Conservation (phyloP, 2,329 filamentous ascomycete species). For the Colletotrichum limetticola region DNA sequence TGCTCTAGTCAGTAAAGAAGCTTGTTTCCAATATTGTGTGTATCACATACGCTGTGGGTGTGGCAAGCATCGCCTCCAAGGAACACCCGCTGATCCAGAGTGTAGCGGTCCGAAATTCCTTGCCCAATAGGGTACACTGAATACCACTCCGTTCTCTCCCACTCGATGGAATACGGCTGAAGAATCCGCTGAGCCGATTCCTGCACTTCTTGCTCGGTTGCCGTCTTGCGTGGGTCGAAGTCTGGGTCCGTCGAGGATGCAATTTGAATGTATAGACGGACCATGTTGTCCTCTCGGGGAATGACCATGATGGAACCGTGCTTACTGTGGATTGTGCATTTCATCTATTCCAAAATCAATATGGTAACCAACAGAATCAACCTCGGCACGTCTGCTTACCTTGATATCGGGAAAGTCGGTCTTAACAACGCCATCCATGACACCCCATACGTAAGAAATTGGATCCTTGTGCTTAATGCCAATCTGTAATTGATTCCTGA, state of each 20-base stretch:
- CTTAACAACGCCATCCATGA: constrained; percentile 78
- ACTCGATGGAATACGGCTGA: constrained; percentile 73
- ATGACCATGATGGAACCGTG: constrained; percentile 85
- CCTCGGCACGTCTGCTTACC: constrained; percentile 48
- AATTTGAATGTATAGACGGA: constrained; percentile 76
- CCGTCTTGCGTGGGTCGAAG: constrained; percentile 70
- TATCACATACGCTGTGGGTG: constrained; percentile 72
- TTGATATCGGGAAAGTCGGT: constrained; percentile 84
- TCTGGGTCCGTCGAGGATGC: constrained; percentile 70
- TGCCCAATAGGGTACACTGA: constrained; percentile 83
- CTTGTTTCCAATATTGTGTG: background rate
- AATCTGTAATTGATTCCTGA: constrained; percentile 74
- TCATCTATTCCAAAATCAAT: constrained; percentile 59
- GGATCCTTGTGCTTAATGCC: constrained; percentile 77
- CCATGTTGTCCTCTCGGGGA: constrained; percentile 71
- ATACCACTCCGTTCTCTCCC: constrained; percentile 78
- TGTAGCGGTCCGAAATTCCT: constrained; percentile 75
- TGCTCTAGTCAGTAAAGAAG: background rate
- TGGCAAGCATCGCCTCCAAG: constrained; percentile 83
- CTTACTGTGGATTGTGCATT: constrained; percentile 80
- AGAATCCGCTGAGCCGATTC: constrained; percentile 73
- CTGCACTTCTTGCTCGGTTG: constrained; percentile 72
- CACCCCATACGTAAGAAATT: constrained; percentile 78
- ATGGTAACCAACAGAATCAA: background rate
- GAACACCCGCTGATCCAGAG: constrained; percentile 76